Base-by-base conservation (phyloP, 139 green algal species). In the Eudorina sp. region DNA sequence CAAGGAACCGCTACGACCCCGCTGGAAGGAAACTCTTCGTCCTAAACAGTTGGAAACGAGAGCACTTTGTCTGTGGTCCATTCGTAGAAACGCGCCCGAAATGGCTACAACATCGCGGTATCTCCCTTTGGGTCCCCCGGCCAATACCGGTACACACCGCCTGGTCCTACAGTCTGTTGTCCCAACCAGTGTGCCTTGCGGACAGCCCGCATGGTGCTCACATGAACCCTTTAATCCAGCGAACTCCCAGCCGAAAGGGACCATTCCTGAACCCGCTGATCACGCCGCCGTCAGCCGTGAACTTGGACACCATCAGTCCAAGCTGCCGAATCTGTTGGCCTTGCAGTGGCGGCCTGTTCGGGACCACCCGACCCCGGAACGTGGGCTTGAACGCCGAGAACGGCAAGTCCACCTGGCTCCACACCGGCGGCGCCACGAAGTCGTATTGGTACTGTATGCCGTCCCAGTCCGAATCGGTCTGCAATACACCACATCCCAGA, bases 301-400 rank as follows among this genome's bases (percentile, higher is more conserved):
- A 90, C 53, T 92, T 92, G 64, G 38, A 75, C 25, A 90, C 84
- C 89, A 92, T 90, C 38, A 90, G 80, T 0, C 89, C 89, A 45
- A 92, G 69, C 58, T 85, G 78, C 45, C 79, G 84, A 4, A 92
- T 70, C 29, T 46, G 55, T 13, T 69, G 31, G 2, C 84, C 70
- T 64, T 68, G 66, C 53, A 92, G 66, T 18, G 78, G 68, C n/a
- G 84, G 79, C 45, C 55, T 34, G 34, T 51, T 73, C 13, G 48
- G 41, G 25, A 92, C 84, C 27, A 89, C 2, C 19, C 43, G 64
- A 13, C 83, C 83, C 2, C 83, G 55, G 76, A 92, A 86, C 23
- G 76, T 92, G 40, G 88, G 89, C 9, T 72, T 73, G 83, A 89
- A 92, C 11, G 16, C 53, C 2, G 66, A 36, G n/a, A 92, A 89